Conservation (phyloP, 2,329 filamentous ascomycete genomes). For the Daldinia eschscholtzii region DNA sequence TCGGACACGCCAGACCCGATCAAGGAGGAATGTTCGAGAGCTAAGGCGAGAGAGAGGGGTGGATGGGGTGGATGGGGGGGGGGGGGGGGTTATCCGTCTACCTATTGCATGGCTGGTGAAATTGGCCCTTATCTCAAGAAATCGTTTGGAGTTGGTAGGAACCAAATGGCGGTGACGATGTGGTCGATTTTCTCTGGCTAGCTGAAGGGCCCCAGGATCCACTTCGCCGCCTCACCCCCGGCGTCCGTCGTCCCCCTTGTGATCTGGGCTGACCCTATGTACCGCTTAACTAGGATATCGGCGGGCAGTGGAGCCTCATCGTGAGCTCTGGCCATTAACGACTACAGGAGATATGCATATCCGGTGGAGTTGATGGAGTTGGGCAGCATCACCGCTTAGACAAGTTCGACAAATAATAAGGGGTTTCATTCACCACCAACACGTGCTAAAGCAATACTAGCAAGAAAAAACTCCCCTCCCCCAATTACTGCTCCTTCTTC, state of each 20-base stretch:
- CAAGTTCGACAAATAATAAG: conserved; percentile 36
- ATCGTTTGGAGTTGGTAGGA: conserved; percentile 32
- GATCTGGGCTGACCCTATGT: conserved; percentile 42
- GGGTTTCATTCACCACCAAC: conserved; percentile 32
- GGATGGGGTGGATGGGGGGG: background rate
- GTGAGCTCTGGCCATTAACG: conserved; percentile 47
- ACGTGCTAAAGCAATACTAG: conserved; percentile 30
- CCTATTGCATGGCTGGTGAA: conserved; percentile 25
- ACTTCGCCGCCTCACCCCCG: conserved; percentile 49
- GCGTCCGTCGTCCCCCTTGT: conserved; percentile 40
- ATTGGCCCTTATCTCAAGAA: conserved; percentile 34
- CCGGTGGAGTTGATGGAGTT: conserved; percentile 50
- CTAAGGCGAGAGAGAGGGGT: background rate
- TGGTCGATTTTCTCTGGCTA: conserved; percentile 50
- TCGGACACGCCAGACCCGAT: conserved; percentile 32
- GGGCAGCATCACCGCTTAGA: conserved; percentile 49
- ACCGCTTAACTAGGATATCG: conserved; percentile 43
- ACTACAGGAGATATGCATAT: conserved; percentile 47
- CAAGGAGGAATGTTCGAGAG: conserved; percentile 32
- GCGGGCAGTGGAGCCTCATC: conserved; percentile 44
- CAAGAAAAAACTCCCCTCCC: conserved; percentile 18
- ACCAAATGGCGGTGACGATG: conserved; percentile 53
- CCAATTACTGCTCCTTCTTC: conserved; percentile 5
- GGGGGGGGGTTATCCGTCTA: conserved; percentile 6
- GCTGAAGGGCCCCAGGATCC: conserved; percentile 44